phyloP scores from a whole-genome alignment of 2,329 filamentous ascomycete species.

The Cladophialophora immunda region DNA sequence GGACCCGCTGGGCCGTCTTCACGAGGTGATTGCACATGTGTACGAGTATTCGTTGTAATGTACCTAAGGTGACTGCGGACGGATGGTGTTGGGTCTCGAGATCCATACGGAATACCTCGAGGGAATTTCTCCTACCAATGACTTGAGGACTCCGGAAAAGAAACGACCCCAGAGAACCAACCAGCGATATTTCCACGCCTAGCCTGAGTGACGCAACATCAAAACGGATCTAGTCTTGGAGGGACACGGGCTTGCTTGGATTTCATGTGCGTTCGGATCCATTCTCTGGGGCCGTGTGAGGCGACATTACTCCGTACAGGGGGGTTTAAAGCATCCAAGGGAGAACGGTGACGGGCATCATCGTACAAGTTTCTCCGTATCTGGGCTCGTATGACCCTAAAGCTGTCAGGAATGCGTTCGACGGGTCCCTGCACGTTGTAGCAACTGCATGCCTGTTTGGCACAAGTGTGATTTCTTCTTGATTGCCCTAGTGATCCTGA shows the following conservation, averaged over 20 bases:
- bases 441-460: slow-evolving; percentile 4
- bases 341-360: slow-evolving; percentile 6
- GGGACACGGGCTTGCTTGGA: slow-evolving; percentile 8
- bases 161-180: not conserved
- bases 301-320: slow-evolving; percentile 10
- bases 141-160: not conserved
- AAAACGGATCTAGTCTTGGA: slow-evolving; percentile 25
- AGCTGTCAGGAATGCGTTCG: slow-evolving; percentile 14
- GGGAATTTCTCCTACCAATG: not conserved
- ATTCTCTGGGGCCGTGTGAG: slow-evolving; percentile 28
- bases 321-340: not conserved
- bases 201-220: slow-evolving; percentile 32
- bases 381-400: slow-evolving; percentile 8
- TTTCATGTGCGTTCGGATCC: slow-evolving; percentile 16
- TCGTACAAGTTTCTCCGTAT: slow-evolving; percentile 4
- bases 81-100: not conserved
- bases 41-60: slow-evolving; percentile 1
- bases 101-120: slow-evolving; percentile 2
- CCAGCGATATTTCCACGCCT: not conserved
- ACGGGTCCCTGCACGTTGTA: slow-evolving; percentile 22
- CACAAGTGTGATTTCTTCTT: not conserved
- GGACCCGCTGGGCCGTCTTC: not conserved
- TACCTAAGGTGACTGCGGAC: not conserved
- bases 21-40: not conserved
- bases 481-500: not conserved